Evolutionary conservation across 179 eudicot genomes (phyloP).

Genomic region (Patellifolia procumbens): DNA sequence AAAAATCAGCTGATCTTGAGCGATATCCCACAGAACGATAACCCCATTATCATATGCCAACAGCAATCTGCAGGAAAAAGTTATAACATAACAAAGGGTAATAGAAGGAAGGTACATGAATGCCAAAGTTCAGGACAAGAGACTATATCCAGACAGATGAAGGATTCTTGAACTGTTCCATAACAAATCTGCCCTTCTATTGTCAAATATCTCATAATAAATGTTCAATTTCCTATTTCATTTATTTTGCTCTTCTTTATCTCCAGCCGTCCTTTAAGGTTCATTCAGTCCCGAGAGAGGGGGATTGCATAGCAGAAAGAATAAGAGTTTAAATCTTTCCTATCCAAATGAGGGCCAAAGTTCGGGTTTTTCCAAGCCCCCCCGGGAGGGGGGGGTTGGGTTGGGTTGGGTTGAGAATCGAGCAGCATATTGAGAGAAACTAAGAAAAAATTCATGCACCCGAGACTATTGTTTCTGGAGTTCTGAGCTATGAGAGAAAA

Average conservation of each 20-base stretch:
- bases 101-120: neutral
- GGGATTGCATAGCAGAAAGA: too few species aligned
- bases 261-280: neutral
- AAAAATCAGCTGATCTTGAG: slow-evolving; percentile 63
- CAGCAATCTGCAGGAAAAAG: slow-evolving; percentile 61
- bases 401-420: neutral
- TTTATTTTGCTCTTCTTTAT: too few species aligned
- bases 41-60: slow-evolving; percentile 86
- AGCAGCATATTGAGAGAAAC: neutral
- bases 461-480: slow-evolving; percentile 21
- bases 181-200: neutral
- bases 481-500: slow-evolving; percentile 12
- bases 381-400: too few species aligned
- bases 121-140: neutral
- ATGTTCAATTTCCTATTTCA: neutral
- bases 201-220: neutral
- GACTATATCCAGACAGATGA: neutral
- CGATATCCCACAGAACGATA: slow-evolving; percentile 83
- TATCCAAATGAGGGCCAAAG: too few species aligned
- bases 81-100: slow-evolving; percentile 3
- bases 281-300: neutral
- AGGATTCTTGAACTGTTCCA: neutral
- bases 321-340: too few species aligned
- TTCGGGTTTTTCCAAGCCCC: too few species aligned
- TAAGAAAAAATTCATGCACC: neutral